Evolutionary conservation across 768 basidiomycete genomes (phyloP), one percentile per base, ranked within the genome.

Genomic region (Boletus subcaerulescens): DNA sequence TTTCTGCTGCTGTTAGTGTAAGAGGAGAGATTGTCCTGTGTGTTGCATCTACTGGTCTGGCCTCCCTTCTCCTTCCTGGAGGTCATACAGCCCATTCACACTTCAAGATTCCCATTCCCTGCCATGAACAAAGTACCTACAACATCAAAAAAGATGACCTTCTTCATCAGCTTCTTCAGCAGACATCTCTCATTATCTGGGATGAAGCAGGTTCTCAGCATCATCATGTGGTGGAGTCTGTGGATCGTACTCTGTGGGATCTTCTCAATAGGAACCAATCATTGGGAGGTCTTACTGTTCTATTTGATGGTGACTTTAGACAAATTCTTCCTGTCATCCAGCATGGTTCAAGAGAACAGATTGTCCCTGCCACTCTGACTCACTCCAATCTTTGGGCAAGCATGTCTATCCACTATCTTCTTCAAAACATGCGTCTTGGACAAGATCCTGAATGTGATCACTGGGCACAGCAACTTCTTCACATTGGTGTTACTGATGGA

Each of bases 381-480:
- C 46, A 61, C 8, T 80, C 77, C 18, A 26, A 57, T 13, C 61
- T 82, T 0, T 82, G 80, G 78, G 20, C 36, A 5, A 40, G 41
- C 5, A 62, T 77, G 31, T 14, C 56, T 8, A 50, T 76, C 11
- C 59, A 77, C 3, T 59, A 70, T 39, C 69, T 80, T 4, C 51
- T 38, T 3, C 52, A 67, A 31, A 80, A 81, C 58, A 81, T 80
- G 77, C 50, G 65, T 7, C 66, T 81, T 14, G 69, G 69, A 0
- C 53, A 64, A 15, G 56, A 63, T 55, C 57, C 60, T 10, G 62
- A 65, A 15, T 66, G 58, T 36, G 36, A 60, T 45, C 52, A 59
- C 1, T 79, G 73, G 71, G 72, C 76, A 15, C 33, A 59, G 10
- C 76, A 74, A 69, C 65, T 77, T 6, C 49, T 73, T 0, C 48